These are phyloP conservation scores for Dysphania ambrosioides DNA, from an alignment of 148 eudicot species.

Conservation along the genomic window DNA sequence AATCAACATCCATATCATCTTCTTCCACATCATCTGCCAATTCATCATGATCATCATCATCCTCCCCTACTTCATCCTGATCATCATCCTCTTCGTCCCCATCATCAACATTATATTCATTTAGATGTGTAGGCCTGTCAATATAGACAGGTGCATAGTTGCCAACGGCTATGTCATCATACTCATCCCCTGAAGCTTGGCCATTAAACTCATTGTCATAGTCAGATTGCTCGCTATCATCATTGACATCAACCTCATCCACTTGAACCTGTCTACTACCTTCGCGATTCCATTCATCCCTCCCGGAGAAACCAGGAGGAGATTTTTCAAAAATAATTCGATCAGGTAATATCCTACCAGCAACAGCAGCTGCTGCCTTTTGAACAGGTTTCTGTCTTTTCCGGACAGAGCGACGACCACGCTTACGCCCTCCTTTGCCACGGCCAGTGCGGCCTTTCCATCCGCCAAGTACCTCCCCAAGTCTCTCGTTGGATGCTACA, in stretches of 20 bases:
- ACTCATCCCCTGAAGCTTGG: constrained; percentile 35
- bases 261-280: constrained; percentile 25
- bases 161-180: constrained; percentile 41
- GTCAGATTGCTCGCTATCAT: constrained; percentile 46
- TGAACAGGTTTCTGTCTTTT: constrained; percentile 46
- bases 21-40: constrained; percentile 35
- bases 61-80: constrained; percentile 28
- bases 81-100: constrained; percentile 29
- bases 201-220: constrained; percentile 44
- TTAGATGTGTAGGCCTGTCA: constrained; percentile 32
- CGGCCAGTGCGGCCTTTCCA: constrained; percentile 56
- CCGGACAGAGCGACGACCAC: constrained; percentile 58
- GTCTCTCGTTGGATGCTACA: constrained; percentile 31
- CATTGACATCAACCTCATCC: constrained; percentile 36
- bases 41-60: no score
- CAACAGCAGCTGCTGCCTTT: constrained; percentile 24
- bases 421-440: constrained; percentile 52
- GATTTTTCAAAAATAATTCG: constrained; percentile 32
- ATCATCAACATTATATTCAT: constrained; percentile 43
- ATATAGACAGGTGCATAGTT: constrained; percentile 31
- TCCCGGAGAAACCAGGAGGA: constrained; percentile 37
- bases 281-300: constrained; percentile 37
- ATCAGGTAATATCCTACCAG: constrained; percentile 19
- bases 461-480: constrained; percentile 39
- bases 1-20: constrained; percentile 28